phyloP scores from a whole-genome alignment of 1,284 basidiomycete species.

The Boletus holoroseus region DNA sequence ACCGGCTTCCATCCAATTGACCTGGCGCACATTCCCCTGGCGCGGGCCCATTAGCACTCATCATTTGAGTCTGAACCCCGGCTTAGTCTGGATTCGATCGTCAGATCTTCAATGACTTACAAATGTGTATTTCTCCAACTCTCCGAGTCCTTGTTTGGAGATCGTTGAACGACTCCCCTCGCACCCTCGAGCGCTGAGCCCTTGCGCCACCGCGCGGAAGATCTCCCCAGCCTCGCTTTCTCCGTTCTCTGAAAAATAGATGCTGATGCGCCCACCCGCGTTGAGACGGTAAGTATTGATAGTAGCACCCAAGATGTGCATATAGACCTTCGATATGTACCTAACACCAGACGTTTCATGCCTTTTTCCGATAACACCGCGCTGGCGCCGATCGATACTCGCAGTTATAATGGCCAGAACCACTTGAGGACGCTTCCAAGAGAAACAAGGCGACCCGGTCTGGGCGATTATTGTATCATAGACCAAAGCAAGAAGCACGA shows the following conservation, averaged over 20 bases:
- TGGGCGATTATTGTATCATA: constrained; percentile 26
- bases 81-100: neutral
- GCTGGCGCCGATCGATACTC: constrained; percentile 28
- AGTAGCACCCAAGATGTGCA: constrained; percentile 33
- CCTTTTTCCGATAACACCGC: constrained; percentile 32
- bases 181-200: constrained; percentile 24
- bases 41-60: constrained; percentile 41
- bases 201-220: constrained; percentile 19
- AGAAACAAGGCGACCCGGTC: constrained; percentile 24
- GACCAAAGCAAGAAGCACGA: constrained; percentile 32
- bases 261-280: constrained; percentile 29
- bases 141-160: constrained; percentile 23
- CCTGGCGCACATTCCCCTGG: constrained; percentile 36
- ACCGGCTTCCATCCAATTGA: constrained; percentile 38
- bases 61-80: constrained; percentile 27
- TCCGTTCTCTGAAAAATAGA: constrained; percentile 34
- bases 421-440: constrained; percentile 26
- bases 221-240: constrained; percentile 27
- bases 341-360: constrained; percentile 31
- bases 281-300: constrained; percentile 18
- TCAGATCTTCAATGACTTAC: constrained; percentile 15
- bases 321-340: constrained; percentile 34
- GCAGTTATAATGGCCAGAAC: constrained; percentile 28
- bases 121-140: constrained; percentile 15
- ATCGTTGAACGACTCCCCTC: constrained; percentile 24